phyloP scores from a whole-genome alignment of 345 rosid species.

The Cardamine chenopodiifolia region DNA sequence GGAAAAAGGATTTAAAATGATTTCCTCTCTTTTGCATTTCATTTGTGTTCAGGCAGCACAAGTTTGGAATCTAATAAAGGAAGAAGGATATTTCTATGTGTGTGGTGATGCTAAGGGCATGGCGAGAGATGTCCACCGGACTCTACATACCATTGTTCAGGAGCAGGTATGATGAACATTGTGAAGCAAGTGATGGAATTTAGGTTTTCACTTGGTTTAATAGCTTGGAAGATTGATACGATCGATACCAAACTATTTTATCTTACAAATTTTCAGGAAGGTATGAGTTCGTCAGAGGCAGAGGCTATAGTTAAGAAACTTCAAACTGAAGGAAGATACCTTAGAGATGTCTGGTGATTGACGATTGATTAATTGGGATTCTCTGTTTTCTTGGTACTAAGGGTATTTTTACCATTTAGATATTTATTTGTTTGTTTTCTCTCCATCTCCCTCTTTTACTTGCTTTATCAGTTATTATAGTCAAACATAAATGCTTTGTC shows the following conservation, averaged over 20 bases:
- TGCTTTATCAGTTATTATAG: conserved; percentile 28
- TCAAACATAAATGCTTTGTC: conserved; percentile 32
- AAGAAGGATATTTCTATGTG: conserved; percentile 67
- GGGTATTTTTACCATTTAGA: conserved; percentile 30
- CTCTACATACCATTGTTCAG: conserved; percentile 65
- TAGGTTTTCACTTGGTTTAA: background rate
- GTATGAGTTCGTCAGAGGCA: conserved; percentile 55
- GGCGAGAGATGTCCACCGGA: conserved; percentile 82
- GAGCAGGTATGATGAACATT: conserved; percentile 58
- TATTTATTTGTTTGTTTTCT: conserved; percentile 22
- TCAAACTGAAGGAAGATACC: conserved; percentile 71
- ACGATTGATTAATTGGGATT: conserved; percentile 12
- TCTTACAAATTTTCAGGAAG: conserved; percentile 51
- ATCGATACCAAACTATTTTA: background rate
- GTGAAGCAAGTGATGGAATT: background rate
- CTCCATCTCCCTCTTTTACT: background rate
- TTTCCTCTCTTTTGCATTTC: background rate
- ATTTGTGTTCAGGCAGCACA: conserved; percentile 40
- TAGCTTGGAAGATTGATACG: background rate
- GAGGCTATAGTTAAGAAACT: conserved; percentile 73
- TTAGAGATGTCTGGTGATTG: conserved; percentile 78
- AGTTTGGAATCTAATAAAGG: conserved; percentile 41
- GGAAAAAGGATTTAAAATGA: background rate
- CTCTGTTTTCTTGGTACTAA: conserved; percentile 8
- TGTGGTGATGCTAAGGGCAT: conserved; percentile 95